A percentile compares a stretch with the other conserved stretches of the same genome.
phyloP scores from a whole-genome alignment of 805 yeast species.

The Suhomyces kilbournensis region DNA sequence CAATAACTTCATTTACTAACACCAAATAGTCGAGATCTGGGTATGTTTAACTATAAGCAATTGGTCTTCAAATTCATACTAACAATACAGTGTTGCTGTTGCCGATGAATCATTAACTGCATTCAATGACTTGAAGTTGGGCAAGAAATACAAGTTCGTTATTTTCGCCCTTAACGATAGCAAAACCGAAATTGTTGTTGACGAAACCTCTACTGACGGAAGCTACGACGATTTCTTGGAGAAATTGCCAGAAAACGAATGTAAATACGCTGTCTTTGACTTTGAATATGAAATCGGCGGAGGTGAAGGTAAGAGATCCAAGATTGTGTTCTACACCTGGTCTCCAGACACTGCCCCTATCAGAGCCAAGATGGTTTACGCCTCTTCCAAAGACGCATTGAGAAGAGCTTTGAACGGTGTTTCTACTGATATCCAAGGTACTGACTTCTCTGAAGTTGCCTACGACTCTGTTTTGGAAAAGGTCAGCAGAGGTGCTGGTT shows the following conservation, averaged over 20 bases:
- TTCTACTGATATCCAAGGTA: constrained; percentile 93
- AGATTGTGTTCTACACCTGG: constrained; percentile 77
- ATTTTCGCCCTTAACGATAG: constrained; percentile 77
- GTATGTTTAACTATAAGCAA: constrained; percentile 8
- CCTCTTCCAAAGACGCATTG: constrained; percentile 95
- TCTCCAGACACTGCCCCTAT: constrained; percentile 97
- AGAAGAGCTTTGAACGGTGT: constrained; percentile 97
- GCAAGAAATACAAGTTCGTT: constrained; percentile 82
- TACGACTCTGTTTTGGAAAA: constrained; percentile 88
- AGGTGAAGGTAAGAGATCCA: constrained; percentile 92
- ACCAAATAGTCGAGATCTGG: constrained; percentile 15
- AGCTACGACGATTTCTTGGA: constrained; percentile 86
- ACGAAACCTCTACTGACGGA: constrained; percentile 67
- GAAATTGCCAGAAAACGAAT: constrained; percentile 91
- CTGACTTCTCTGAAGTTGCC: constrained; percentile 95
- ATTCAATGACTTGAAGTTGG: constrained; percentile 93
- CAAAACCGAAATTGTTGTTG: constrained; percentile 90
- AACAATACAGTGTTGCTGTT: constrained; percentile 40
- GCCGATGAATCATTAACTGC: constrained; percentile 87
- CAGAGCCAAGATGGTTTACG: constrained; percentile 96
- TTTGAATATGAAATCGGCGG: constrained; percentile 88
- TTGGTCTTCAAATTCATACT: constrained; percentile 11
- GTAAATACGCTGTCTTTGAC: constrained; percentile 95
- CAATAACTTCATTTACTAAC: constrained; percentile 10
- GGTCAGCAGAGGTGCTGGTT: constrained; percentile 75